Conservation (phyloP, 2,329 filamentous ascomycete species). For the Davidsoniella eucalypti region DNA sequence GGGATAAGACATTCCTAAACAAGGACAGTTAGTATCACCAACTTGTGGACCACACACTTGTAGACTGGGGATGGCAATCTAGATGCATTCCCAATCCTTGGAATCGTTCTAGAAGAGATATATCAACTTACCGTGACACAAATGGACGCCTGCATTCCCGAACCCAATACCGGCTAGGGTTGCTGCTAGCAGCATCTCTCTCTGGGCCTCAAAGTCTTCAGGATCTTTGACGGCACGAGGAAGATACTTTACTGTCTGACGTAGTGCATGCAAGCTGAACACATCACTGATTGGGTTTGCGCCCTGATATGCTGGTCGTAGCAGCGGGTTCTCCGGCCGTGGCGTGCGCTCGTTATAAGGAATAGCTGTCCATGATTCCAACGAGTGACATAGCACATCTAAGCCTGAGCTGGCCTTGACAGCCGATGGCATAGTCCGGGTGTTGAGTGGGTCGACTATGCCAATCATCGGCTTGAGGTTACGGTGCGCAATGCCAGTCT, state of each 20-base stretch:
- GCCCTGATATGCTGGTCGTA: slow-evolving; percentile 87
- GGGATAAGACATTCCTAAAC: slow-evolving; percentile 78
- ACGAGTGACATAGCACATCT: slow-evolving; percentile 85
- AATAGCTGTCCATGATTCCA: slow-evolving; percentile 96
- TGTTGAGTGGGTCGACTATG: slow-evolving; percentile 76
- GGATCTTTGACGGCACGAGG: slow-evolving; percentile 75
- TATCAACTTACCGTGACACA: slow-evolving; percentile 36
- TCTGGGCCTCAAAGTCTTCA: slow-evolving; percentile 83
- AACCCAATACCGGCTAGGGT: slow-evolving; percentile 93
- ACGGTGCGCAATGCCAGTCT: slow-evolving; percentile 90
- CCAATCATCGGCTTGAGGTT: slow-evolving; percentile 91
- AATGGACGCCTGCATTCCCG: slow-evolving; percentile 90
- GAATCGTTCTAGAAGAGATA: too few species aligned
- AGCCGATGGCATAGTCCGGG: slow-evolving; percentile 83
- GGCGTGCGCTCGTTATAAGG: slow-evolving; percentile 78
- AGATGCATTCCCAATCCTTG: too few species aligned
- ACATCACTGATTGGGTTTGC: slow-evolving; percentile 97
- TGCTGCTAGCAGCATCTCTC: slow-evolving; percentile 85
- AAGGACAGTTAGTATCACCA: neutral
- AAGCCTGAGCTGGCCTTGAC: slow-evolving; percentile 85
- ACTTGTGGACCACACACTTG: neutral
- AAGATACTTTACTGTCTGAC: slow-evolving; percentile 77
- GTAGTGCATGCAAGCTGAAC: slow-evolving; percentile 76
- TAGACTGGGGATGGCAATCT: neutral
- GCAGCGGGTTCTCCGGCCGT: slow-evolving; percentile 72